These are phyloP conservation scores for Fusarium beomiforme DNA, from an alignment of 2,329 filamentous ascomycete genomes.

Conservation along the genomic window DNA sequence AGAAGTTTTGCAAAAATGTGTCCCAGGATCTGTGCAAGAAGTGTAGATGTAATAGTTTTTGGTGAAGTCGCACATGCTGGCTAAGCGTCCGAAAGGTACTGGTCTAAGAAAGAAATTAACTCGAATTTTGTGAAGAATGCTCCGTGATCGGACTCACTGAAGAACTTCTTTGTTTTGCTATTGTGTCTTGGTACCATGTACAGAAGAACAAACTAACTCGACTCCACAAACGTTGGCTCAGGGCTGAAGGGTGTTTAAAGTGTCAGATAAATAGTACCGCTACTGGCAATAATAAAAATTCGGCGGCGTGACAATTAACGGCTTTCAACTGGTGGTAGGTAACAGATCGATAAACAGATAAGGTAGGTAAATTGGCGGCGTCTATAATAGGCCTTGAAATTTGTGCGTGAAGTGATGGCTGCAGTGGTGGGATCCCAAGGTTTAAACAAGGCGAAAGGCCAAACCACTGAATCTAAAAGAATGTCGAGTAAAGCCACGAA, in stretches of 20 bases:
- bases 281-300: background rate
- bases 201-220: background rate
- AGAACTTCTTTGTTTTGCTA: background rate
- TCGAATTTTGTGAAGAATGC: background rate
- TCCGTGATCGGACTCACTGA: background rate
- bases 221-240: background rate
- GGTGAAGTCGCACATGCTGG: constrained; percentile 70
- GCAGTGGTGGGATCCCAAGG: constrained; percentile 15
- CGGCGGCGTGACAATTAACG: background rate
- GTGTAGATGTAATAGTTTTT: constrained; percentile 84
- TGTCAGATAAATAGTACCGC: background rate
- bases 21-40: constrained; percentile 72
- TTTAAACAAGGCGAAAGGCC: constrained; percentile 16
- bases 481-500: background rate
- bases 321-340: background rate
- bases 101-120: background rate
- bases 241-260: background rate
- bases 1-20: constrained; percentile 76
- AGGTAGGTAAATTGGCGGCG: constrained; percentile 12
- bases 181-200: background rate
- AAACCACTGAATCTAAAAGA: constrained; percentile 16
- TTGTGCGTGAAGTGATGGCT: constrained; percentile 6
- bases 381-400: constrained; percentile 15
- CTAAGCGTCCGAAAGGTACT: background rate
- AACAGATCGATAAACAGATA: constrained; percentile 6